Evolutionary conservation across 768 basidiomycete genomes (phyloP), one percentile per base, ranked within the genome.

Genomic region (Mycena latifolia): DNA sequence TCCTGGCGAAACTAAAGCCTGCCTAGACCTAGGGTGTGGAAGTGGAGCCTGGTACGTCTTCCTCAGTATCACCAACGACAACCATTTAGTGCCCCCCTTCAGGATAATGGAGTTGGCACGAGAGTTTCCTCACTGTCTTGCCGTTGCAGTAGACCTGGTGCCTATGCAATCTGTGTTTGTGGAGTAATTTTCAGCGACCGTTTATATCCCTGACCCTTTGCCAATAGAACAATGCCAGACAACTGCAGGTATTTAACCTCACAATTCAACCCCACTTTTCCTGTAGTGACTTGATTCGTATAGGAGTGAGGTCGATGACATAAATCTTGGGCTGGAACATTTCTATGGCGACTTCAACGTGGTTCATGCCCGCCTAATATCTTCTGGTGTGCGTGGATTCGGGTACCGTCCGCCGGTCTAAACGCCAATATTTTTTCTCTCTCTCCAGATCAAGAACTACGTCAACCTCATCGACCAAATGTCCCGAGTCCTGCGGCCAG

Each of bases 291-390:
- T 18, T 37, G 22, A 15, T 18, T 14, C 14, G 14, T 51, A 29
- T 67, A 93, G 92, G 81, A 92, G 89, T 71, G 92, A 94, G 76
- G 85, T 93, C 10, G 93, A 94, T 74, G 93, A 94, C 74, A 88
- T 94, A 74, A 94, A 94, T 77, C 86, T 93, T 20, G 92, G 93
- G 3, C 79, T 94, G 25, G 91, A 93, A 70, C 93, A 94, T 77
- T 93, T 89, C 75, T 92, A 90, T 72, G 89, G 89, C 12, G 85
- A 89, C 64, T 94, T 93, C 78, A 85, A 94, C 71, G 89, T 90
- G 18, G 90, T 91, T 0, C 92, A 93, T 72, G 85, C 86, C 33
- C 88, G 89, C 25, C 84, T 93, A 41, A 85, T 94, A 62, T 84
- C 89, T 4, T 87, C 91, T 25, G 93, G 93, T 39, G 92, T 93